phyloP scores from a whole-genome alignment of 2,329 filamentous ascomycete species.

The Fusarium buxicola region DNA sequence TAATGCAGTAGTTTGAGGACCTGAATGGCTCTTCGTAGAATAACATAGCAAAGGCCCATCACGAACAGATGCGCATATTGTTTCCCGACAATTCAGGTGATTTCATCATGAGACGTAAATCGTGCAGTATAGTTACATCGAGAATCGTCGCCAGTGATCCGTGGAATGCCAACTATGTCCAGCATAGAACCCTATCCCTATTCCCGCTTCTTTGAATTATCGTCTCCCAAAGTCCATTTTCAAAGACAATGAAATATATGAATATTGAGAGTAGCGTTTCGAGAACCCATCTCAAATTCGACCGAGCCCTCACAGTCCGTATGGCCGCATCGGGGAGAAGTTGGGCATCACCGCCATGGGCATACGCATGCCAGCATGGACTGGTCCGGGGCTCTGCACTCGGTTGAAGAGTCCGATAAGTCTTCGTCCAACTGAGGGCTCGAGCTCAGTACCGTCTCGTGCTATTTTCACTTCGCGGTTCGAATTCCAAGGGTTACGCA shows the following conservation, averaged over 20 bases:
- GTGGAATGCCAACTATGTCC: slow-evolving; percentile 36
- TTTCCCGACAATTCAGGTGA: slow-evolving; percentile 5
- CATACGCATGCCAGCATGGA: slow-evolving; percentile 46
- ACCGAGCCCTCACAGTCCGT: slow-evolving; percentile 41
- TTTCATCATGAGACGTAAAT: slow-evolving; percentile 36
- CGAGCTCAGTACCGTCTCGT: slow-evolving; percentile 91
- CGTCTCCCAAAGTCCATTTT: slow-evolving; percentile 21
- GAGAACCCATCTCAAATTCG: slow-evolving; percentile 26
- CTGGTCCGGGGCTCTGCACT: slow-evolving; percentile 54
- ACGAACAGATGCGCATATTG: background rate
- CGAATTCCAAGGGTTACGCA: slow-evolving; percentile 94
- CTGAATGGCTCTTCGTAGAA: background rate
- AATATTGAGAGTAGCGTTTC: slow-evolving; percentile 20
- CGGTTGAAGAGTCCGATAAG: slow-evolving; percentile 83
- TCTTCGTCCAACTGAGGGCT: slow-evolving; percentile 81
- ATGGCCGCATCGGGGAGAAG: slow-evolving; percentile 54
- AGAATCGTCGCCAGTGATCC: slow-evolving; percentile 19
- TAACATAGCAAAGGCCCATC: background rate
- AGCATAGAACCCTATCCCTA: slow-evolving; percentile 37
- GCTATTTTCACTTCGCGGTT: slow-evolving; percentile 97
- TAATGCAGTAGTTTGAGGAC: background rate
- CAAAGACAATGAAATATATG: slow-evolving; percentile 4
- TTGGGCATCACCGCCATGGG: slow-evolving; percentile 53
- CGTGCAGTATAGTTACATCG: slow-evolving; percentile 33
- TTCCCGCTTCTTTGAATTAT: slow-evolving; percentile 43